Evolutionary conservation across 1,284 basidiomycete species (phyloP), one percentile per base, ranked within the genome.

Genomic region (Leccinum subrobustum): DNA sequence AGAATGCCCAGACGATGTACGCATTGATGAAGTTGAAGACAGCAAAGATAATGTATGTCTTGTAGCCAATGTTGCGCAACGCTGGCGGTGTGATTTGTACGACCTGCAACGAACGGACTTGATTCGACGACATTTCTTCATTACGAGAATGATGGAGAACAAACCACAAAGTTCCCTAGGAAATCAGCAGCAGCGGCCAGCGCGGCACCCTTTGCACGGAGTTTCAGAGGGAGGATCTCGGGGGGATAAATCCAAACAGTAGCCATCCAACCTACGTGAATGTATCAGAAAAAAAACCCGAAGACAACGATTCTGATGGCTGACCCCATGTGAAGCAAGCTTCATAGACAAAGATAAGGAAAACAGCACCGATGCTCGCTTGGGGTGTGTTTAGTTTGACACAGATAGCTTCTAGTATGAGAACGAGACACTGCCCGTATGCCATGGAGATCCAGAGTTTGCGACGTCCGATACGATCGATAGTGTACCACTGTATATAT

Each of bases 391-490:
- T 66, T 29, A 61, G 11, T 35, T 11, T 54, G 27, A 66, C 57
- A 8, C 63, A 64, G 6, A 66, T 47, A 3, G 64, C 63, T 54
- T 56, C 61, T 4, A 64, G 37, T 2, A 66, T 4, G 33, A 64
- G 64, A 20, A 65, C 35, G 2, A 66, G 54, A 37, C 61, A 64
- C 27, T 60, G 64, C 16, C 56, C 52, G 6, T 60, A 60, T 20
- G 63, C 64, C 63, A 64, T 66, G 16, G 54, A 66, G 12, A 60
- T 66, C 64, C 54, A 64, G 6, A 64, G 63, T 29, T 66, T 66
- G 47, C 62, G 64, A 47, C 61, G 61, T 11, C 63, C 63, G 35
- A 65, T 27, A n/a, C 52, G 64, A 31, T 64, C 64, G 14, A 64
- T 64, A 2, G 64, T 64, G 25, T 56, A 60, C 63, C 61, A 63